Base-by-base conservation (phyloP, 2,329 filamentous ascomycete genomes). In the Botrytis fabae region DNA sequence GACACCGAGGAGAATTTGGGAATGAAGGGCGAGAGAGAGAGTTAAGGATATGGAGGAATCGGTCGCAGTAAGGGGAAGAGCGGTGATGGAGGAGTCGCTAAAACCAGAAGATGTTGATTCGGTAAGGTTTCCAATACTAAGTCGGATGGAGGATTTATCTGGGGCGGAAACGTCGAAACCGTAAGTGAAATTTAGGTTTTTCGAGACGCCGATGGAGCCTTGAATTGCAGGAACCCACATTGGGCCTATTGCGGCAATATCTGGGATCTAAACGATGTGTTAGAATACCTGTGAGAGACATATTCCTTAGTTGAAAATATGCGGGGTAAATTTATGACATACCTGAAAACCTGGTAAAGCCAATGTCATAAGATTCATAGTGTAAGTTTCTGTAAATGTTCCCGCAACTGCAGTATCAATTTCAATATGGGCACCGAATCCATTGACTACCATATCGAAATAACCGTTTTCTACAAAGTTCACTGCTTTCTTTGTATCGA, bases 391-490 rank as follows among this genome's bases (percentile, higher is more conserved):
- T 10, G 40, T 48, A 7, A 73, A 65, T 2, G 48, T 51, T 22
- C 48, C 59, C 25, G 25, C 14, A 10, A 69, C n/a, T 0, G 71
- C 22, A 22, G 66, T 32, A 22, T 73, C 72, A 10, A 66, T 54
- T 35, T 73, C 72, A 1, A 73, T 65, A 65, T 73, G 72, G 20
- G 72, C 72, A 18, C 48, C n/a, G 14, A 73, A 18, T 20, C 51
- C 68, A 48, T 73, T 71, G 20, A 40, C 46, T n/a, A 12, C 42
- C 6, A 54, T 25, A 1, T 70, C 48, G n/a, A 73, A 70, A n/a
- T 46, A 71, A 14, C 72, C 60, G 22, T 73, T 1, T n/a, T 71
- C n/a, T 38, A 73, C 28, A 22, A 73, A 73, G 10, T 73, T 64
- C 2, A 54, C 38, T 12, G 68, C 68, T 59, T 70, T 38, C 10